These are phyloP conservation scores for Russula dissimulans DNA, from an alignment of 768 basidiomycete species.

Conservation along the genomic window DNA sequence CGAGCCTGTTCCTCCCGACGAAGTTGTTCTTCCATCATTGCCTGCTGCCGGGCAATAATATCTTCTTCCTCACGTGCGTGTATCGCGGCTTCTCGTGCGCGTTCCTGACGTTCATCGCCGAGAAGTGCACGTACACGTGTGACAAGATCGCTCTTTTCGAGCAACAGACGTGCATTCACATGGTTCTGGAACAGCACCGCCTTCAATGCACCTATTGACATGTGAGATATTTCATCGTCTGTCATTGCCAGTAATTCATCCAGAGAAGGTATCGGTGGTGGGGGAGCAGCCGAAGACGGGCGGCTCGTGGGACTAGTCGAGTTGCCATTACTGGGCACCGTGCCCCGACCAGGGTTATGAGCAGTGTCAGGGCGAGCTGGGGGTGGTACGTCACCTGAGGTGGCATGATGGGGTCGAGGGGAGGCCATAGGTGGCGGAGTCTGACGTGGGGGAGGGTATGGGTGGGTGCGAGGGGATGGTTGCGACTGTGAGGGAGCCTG, in stretches of 20 bases:
- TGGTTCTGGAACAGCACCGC: constrained; percentile 71
- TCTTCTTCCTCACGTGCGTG: constrained; percentile 27
- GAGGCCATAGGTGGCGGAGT: constrained; percentile 12
- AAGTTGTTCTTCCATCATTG: constrained; percentile 23
- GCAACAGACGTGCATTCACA: constrained; percentile 50
- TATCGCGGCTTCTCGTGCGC: constrained; percentile 39
- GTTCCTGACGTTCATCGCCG: constrained; percentile 50
- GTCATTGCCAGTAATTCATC: constrained; percentile 59
- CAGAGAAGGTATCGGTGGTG: constrained; percentile 46
- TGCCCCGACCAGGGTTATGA: not conserved
- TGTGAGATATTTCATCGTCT: constrained; percentile 41
- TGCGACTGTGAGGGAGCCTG: constrained; percentile 22
- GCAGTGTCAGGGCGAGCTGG: not conserved
- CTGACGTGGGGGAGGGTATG: constrained; percentile 18
- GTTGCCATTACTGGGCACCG: not conserved
- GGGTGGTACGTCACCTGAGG: not conserved
- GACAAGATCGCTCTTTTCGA: constrained; percentile 88
- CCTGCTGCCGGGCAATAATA: constrained; percentile 11
- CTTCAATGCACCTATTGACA: constrained; percentile 71
- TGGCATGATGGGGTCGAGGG: not conserved
- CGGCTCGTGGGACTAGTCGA: not conserved
- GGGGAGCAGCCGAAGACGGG: constrained; percentile 5
- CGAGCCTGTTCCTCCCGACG: constrained; percentile 24
- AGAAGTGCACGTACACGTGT: constrained; percentile 54
- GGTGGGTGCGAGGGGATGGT: constrained; percentile 15